Base-by-base conservation (phyloP, 2,329 filamentous ascomycete species). In the Neofusicoccum umdonicola region DNA sequence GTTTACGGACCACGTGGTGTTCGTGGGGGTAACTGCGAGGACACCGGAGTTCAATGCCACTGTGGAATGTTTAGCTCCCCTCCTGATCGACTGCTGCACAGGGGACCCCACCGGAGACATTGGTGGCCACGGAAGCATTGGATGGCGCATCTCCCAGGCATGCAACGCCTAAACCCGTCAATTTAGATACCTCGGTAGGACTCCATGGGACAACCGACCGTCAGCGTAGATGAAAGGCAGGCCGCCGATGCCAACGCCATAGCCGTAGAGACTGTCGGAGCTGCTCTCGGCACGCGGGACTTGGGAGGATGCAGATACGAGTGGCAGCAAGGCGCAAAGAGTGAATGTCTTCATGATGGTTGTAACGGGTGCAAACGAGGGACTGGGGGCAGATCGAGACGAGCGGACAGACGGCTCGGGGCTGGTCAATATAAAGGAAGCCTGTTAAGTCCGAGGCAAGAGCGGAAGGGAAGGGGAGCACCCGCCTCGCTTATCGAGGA, bases 211-310 rank as follows among this genome's bases (percentile, higher is more conserved):
- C 13, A 7, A 37, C 51, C 3, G 9, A 50, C 62, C 62, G n/a
- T 63, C 62, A 12, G 51, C 62, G 13, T 63, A 57, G 22, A 48
- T 47, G 42, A 57, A 22, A 3, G 50, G 51, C 2, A 63, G 42
- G 17, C 62, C 62, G 15, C 62, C 50, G 2, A 63, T 63, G 3
- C 44, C 51, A 3, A 42, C n/a, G 3, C 62, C 50, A 17, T 63
- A 63, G 6, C 37, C 62, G 41, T 45, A 63, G 7, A 63, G 31
- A 39, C 22, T 45, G 48, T n/a, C 9, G 62, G 12, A 39, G 15
- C 31, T 22, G 39, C 27, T 63, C 19, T 52, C 39, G 13, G 61
- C 61, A 9, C 50, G 39, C n/a, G 27, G 17, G 22, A 27, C 35
- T 13, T 56, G 34, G 15, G 15, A 8, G 37, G 41, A 42, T 17